These are phyloP conservation scores for Mucor plumbeus DNA, from an alignment of 371 early-diverging fungal genomes.

Conservation along the genomic window DNA sequence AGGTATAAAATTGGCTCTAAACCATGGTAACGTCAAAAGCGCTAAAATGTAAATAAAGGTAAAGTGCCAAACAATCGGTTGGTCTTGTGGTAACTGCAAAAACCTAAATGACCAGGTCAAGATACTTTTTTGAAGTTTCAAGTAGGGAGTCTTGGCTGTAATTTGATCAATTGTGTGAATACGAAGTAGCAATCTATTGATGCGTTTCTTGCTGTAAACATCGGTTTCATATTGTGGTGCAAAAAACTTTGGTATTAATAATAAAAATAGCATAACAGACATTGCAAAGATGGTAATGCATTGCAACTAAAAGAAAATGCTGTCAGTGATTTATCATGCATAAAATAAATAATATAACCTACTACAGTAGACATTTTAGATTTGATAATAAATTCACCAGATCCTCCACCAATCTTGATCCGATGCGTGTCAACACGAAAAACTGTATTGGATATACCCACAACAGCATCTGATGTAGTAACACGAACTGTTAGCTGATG, in stretches of 20 bases:
- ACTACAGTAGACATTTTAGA: constrained; percentile 60
- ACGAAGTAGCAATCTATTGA: constrained; percentile 24
- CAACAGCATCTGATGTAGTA: constrained; percentile 55
- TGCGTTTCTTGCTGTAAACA: constrained; percentile 7
- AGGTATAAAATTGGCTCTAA: constrained; percentile 61
- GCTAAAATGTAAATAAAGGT: constrained; percentile 52
- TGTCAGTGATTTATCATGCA: not conserved
- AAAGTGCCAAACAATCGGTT: constrained; percentile 49
- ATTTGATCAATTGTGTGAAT: constrained; percentile 40
- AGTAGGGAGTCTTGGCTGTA: constrained; percentile 5
- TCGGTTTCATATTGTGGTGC: constrained; percentile 15
- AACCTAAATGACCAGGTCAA: constrained; percentile 37
- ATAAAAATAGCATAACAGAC: constrained; percentile 17
- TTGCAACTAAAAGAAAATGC: constrained; percentile 22
- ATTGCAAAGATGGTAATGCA: constrained; percentile 29
- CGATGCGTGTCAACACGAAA: constrained; percentile 73
- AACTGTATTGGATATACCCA: constrained; percentile 38
- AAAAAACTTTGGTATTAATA: constrained; percentile 43
- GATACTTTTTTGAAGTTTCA: constrained; percentile 31
- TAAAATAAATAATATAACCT: constrained; percentile 19
- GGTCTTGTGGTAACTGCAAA: constrained; percentile 33
- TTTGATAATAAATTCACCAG: constrained; percentile 79
- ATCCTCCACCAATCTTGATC: constrained; percentile 63
- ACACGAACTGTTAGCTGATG: constrained; percentile 69
- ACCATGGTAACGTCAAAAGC: constrained; percentile 57